Evolutionary conservation across 495 filamentous ascomycete genomes (phyloP).

Genomic region (Aspergillus sclerotioniger): DNA sequence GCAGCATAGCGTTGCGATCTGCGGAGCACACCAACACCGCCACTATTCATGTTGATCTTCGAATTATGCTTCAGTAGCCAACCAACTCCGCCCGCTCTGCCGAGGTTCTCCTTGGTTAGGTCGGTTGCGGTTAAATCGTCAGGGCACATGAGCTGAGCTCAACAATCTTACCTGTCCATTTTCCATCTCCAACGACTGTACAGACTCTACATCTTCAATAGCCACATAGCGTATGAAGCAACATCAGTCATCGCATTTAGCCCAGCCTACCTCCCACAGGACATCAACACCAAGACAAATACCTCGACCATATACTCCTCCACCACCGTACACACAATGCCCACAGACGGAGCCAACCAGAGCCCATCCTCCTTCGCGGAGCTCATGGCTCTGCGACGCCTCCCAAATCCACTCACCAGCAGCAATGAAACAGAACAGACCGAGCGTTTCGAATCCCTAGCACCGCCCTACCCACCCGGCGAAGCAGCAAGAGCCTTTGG

Average conservation of each 20-base stretch:
- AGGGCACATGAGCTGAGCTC: background rate
- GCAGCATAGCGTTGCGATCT: background rate
- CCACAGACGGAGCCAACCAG: background rate
- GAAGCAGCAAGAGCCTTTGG: conserved; percentile 49
- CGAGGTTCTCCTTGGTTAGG: conserved; percentile 17
- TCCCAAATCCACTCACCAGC: conserved; percentile 14
- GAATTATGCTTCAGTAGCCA: background rate
- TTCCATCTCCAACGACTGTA: too few relatives aligned
- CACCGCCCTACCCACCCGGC: conserved; percentile 32
- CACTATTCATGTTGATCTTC: background rate
- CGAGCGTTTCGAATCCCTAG: conserved; percentile 34
- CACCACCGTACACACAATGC: background rate
- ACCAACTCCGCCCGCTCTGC: conserved; percentile 1
- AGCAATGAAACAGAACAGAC: conserved; percentile 23
- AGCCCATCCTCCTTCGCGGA: conserved; percentile 27
- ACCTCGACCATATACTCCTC: background rate
- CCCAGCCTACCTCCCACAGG: too few relatives aligned
- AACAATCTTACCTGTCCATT: background rate
- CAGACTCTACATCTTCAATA: too few relatives aligned
- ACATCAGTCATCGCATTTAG: too few relatives aligned
- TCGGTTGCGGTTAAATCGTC: background rate
- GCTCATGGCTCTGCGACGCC: conserved; percentile 36
- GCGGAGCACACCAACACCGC: background rate
- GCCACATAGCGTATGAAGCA: too few relatives aligned
- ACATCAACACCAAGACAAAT: background rate